Percentiles rank a stretch among this genome's conserved stretches.
These are phyloP conservation scores for Boechera stricta DNA, from an alignment of 345 rosid species.

Conservation along the genomic window DNA sequence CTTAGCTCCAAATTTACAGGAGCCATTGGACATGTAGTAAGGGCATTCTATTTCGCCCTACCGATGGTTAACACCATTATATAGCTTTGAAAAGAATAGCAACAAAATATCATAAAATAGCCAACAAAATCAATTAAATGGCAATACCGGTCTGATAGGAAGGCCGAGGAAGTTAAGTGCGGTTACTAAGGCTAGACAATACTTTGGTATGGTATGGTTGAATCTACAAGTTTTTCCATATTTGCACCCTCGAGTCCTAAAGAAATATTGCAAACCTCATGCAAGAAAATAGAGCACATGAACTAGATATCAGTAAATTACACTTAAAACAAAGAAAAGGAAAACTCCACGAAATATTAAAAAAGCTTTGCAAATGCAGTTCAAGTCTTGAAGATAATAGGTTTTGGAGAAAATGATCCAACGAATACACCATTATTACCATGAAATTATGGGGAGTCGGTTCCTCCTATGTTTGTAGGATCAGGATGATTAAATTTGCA, in stretches of 20 bases:
- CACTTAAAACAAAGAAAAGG: too few relatives aligned
- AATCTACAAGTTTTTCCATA: slow-evolving; percentile 84
- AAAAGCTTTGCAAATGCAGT: background rate
- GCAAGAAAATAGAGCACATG: background rate
- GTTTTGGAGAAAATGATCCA: slow-evolving; percentile 49
- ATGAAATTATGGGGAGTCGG: slow-evolving; percentile 56
- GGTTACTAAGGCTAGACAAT: slow-evolving; percentile 40
- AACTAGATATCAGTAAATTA: background rate
- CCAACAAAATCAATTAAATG: slow-evolving; percentile 20
- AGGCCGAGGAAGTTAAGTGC: slow-evolving; percentile 90
- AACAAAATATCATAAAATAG: background rate
- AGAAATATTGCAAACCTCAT: slow-evolving; percentile 68
- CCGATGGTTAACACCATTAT: slow-evolving; percentile 13
- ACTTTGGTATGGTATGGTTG: slow-evolving; percentile 65
- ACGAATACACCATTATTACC: slow-evolving; percentile 57
- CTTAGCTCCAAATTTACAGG: slow-evolving; percentile 83
- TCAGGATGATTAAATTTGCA: slow-evolving; percentile 97
- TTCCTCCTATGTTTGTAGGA: slow-evolving; percentile 62
- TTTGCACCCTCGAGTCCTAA: slow-evolving; percentile 93
- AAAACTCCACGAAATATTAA: background rate
- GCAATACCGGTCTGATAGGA: slow-evolving; percentile 73
- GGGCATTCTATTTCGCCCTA: slow-evolving; percentile 89
- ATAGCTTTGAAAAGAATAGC: background rate
- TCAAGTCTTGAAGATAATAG: background rate
- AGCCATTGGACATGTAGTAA: slow-evolving; percentile 91